Evolutionary conservation across 2,329 filamentous ascomycete species (phyloP).

Genomic region (Xylariaceae sp.): DNA sequence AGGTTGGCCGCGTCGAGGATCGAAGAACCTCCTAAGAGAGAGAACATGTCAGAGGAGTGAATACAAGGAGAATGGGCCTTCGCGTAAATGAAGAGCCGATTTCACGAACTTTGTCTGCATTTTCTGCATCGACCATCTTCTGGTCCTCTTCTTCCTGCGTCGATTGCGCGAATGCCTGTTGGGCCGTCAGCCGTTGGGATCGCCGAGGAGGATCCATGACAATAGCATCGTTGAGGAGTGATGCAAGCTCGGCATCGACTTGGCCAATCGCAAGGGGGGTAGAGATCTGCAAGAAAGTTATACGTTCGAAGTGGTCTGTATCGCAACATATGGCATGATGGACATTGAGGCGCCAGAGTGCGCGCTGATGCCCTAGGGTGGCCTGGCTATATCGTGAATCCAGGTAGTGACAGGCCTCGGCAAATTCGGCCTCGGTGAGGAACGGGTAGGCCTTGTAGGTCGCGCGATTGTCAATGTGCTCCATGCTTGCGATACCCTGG

Average conservation of each 20-base stretch:
- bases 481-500: conserved; percentile 3
- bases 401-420: conserved; percentile 57
- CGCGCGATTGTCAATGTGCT: conserved; percentile 22
- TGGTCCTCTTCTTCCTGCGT: conserved; percentile 31
- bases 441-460: conserved; percentile 55
- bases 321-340: conserved; percentile 46
- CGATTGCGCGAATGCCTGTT: conserved; percentile 6
- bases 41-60: conserved; percentile 4
- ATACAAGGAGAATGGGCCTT: neutral
- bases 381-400: conserved; percentile 55
- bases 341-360: conserved; percentile 50
- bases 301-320: conserved; percentile 36
- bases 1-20: conserved; percentile 23
- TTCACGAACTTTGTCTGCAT: conserved; percentile 44
- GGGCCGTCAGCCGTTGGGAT: conserved; percentile 4
- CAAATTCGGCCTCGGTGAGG: conserved; percentile 57
- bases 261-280: conserved; percentile 44
- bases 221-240: conserved; percentile 42
- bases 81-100: neutral
- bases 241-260: conserved; percentile 43
- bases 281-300: conserved; percentile 53
- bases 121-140: conserved; percentile 47
- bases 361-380: conserved; percentile 49
- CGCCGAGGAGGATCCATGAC: conserved; percentile 31
- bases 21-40: conserved; percentile 37